Conservation (phyloP, 805 yeast species). For the Saccharomycopsis sp. region DNA sequence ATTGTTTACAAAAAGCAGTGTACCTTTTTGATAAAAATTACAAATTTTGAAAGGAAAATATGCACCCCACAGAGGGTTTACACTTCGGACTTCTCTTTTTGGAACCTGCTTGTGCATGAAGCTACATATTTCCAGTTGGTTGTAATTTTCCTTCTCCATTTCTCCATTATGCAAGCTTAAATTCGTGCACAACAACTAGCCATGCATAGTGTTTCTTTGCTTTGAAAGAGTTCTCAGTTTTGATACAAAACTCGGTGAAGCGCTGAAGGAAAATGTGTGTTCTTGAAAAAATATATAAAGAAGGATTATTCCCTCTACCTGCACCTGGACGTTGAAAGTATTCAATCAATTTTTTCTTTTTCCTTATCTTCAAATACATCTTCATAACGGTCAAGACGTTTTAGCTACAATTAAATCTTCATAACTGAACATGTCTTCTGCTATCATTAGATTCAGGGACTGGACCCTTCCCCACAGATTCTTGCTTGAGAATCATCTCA, state of each 20-base stretch:
- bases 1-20: no score
- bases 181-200: neutral
- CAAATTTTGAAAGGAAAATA: neutral
- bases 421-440: neutral
- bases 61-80: constrained; percentile 1
- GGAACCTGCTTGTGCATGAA: neutral
- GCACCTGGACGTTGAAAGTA: neutral
- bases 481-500: constrained; percentile 4
- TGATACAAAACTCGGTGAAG: no score
- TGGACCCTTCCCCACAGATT: constrained; percentile 3
- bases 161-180: neutral
- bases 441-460: neutral
- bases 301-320: neutral
- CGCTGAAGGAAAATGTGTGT: neutral
- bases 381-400: neutral
- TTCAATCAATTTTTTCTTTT: neutral
- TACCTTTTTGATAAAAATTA: no score
- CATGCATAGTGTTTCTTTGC: neutral
- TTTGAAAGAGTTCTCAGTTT: neutral
- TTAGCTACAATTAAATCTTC: neutral
- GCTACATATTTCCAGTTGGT: neutral
- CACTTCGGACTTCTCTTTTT: neutral
- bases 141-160: neutral
- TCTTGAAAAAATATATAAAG: neutral
- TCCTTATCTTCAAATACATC: neutral